phyloP scores from a whole-genome alignment of 164 flowering plant genomes.

The Echeveria elegans region DNA sequence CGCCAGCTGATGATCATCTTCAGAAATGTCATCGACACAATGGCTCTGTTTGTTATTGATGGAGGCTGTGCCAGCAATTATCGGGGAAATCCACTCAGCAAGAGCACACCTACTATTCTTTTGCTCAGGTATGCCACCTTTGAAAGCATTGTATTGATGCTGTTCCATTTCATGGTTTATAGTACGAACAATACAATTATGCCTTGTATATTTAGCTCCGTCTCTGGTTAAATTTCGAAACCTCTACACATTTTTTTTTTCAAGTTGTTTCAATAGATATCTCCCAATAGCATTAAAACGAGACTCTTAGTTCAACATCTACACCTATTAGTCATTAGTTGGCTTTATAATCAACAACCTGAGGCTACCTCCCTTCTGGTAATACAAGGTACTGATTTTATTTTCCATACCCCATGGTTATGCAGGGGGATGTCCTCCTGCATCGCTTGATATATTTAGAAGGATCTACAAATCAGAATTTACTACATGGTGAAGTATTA shows the following conservation, averaged over 20 bases:
- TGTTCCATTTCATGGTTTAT: background rate
- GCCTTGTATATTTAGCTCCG: background rate
- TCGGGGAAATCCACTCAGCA: slow-evolving; percentile 85
- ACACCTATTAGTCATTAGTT: background rate
- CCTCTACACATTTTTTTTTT: background rate
- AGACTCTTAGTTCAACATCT: background rate
- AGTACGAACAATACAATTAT: background rate
- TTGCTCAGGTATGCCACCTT: slow-evolving; percentile 71
- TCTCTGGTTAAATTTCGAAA: background rate
- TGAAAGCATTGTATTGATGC: background rate
- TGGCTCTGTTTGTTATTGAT: slow-evolving; percentile 93
- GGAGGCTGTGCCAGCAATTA: slow-evolving; percentile 97
- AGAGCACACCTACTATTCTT: slow-evolving; percentile 97
- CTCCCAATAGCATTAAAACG: background rate
- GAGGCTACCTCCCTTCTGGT: background rate
- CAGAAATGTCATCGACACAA: slow-evolving; percentile 87
- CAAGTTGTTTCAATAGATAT: background rate
- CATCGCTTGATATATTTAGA: background rate
- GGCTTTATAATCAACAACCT: background rate
- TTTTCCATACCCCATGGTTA: background rate
- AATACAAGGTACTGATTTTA: background rate
- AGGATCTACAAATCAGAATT: background rate
- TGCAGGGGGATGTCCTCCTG: slow-evolving; percentile 93
- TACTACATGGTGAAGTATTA: no score
- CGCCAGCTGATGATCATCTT: slow-evolving; percentile 86